A percentile compares a stretch with the other conserved stretches of the same genome.
Conservation (phyloP, 805 yeast genomes). For the Hanseniaspora meyeri region DNA sequence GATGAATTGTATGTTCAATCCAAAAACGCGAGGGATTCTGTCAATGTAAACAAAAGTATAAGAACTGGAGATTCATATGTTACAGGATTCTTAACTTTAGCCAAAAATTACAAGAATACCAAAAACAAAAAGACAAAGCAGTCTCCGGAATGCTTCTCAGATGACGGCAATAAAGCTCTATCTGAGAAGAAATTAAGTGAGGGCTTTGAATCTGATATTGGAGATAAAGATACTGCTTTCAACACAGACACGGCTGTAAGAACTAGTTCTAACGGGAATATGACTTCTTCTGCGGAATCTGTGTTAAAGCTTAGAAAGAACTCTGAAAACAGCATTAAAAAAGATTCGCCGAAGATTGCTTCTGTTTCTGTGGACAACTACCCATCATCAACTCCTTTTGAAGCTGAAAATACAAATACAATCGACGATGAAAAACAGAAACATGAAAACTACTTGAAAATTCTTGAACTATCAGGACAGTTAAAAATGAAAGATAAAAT, state of each 20-base stretch:
- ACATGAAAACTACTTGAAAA: neutral
- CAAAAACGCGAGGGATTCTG: constrained; percentile 40
- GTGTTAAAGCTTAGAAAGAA: neutral
- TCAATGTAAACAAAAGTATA: constrained; percentile 28
- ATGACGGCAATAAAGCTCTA: neutral
- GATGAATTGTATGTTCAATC: constrained; percentile 61
- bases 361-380: neutral
- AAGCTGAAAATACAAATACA: neutral
- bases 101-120: constrained; percentile 4
- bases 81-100: constrained; percentile 12
- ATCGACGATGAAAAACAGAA: neutral
- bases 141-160: neutral
- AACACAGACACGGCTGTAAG: neutral
- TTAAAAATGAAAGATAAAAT: neutral
- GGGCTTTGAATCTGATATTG: neutral
- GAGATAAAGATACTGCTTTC: neutral
- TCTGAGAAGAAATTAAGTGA: neutral
- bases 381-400: neutral
- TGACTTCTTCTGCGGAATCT: neutral
- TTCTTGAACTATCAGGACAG: neutral
- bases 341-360: neutral
- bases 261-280: neutral
- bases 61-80: constrained; percentile 12
- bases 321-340: neutral
- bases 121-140: neutral